Conservation (phyloP, 176 grass and related monocot genomes). For the Zoysia japonica region DNA sequence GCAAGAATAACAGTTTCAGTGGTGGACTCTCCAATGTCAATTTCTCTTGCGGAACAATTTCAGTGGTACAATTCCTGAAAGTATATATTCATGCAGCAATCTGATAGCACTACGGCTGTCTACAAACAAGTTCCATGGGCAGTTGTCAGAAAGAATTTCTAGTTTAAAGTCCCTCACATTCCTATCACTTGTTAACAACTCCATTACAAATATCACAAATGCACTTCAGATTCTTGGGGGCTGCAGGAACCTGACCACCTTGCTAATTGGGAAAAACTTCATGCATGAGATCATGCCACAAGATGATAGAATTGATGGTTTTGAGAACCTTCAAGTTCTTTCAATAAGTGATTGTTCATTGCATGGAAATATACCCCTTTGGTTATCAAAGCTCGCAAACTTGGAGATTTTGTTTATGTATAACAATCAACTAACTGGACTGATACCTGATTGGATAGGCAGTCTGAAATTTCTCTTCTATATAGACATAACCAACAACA, state of each 20-base stretch:
- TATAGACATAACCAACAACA: constrained; percentile 42
- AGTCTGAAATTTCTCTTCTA: constrained; percentile 1
- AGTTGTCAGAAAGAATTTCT: constrained; percentile 19
- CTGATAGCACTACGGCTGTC: constrained; percentile 36
- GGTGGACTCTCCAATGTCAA: constrained; percentile 36
- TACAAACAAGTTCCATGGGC: neutral
- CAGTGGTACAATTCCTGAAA: constrained; percentile 37
- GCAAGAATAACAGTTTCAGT: constrained; percentile 7
- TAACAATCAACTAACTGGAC: constrained; percentile 15
- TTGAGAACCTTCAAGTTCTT: constrained; percentile 39
- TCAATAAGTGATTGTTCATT: constrained; percentile 3
- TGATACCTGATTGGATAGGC: constrained; percentile 33
- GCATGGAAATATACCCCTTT: constrained; percentile 32
- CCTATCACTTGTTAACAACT: constrained; percentile 22
- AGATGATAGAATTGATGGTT: constrained; percentile 14
- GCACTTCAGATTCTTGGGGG: constrained; percentile 28
- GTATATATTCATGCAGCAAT: constrained; percentile 47
- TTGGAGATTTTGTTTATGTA: constrained; percentile 22
- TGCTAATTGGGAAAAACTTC: neutral
- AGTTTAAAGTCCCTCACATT: constrained; percentile 26
- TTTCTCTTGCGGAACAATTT: constrained; percentile 22
- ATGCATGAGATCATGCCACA: constrained; percentile 25
- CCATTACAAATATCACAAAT: constrained; percentile 33
- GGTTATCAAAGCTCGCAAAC: constrained; percentile 41
- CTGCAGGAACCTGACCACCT: constrained; percentile 5